Evolutionary conservation across 2,329 filamentous ascomycete species (phyloP), one percentile per base, ranked within the genome.

Genomic region (Pyrenochaeta sp.): DNA sequence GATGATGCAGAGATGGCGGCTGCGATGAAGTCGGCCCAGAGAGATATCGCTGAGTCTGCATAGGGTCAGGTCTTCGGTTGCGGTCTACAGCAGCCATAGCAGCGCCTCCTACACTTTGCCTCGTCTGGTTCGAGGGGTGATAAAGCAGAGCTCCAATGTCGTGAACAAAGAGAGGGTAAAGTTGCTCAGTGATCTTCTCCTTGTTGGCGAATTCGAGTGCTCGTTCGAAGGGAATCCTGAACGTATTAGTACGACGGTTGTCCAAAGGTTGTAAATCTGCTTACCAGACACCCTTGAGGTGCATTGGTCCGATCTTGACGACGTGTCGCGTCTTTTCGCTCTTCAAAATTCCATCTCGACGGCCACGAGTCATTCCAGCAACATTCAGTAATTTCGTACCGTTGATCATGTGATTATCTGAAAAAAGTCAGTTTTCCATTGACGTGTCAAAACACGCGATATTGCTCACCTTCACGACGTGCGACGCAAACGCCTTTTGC

Each of bases 131-230:
- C 27, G 89, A 87, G 0, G 94, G 93, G 69, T 97, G 93, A 72
- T 96, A 97, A 35, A 97, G 82, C 54, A 97, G 80, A 44, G 90
- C 88, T 48, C 90, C 90, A 68, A 97, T 97, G 74, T 97, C 96
- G 74, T 97, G 92, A 26, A 97, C 94, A 70, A 99, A 99, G 35
- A 99, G 79, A 38, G 94, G 94, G 72, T 97, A 99, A 41, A 97
- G 77, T 34, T 92, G 78, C 74, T 97, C 93, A 0, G 94, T 97
- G 54, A 97, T 99, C 77, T 97, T 97, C 74, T 99, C 94, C 81
- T 96, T 97, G 78, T 99, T 99, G 55, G 94, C 94, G 69, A 99
- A 97, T 63, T 97, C 94, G 40, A 99, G 77, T n/a, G 94, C 94
- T 56, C 94, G 87, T 61, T 97, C 94, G 63, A 96, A 97, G 2